These are phyloP conservation scores for Luffa aegyptiaca DNA, from an alignment of 306 rosid species.

Conservation along the genomic window DNA sequence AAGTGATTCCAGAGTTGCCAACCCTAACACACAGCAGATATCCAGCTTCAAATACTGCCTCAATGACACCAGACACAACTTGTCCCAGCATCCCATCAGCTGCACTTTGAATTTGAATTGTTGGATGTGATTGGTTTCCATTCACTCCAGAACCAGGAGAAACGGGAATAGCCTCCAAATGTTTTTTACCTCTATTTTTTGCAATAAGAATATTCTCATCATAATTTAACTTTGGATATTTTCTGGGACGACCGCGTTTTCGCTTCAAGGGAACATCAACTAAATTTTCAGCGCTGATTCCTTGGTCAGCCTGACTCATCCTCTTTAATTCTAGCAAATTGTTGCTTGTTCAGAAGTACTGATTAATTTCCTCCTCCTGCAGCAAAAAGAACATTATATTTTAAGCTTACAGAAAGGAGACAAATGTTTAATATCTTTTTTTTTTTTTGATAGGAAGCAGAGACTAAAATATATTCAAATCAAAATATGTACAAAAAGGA, in stretches of 20 bases:
- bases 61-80: slow-evolving; percentile 68
- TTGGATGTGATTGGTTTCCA: slow-evolving; percentile 43
- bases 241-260: slow-evolving; percentile 93
- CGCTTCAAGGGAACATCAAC: slow-evolving; percentile 69
- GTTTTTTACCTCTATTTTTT: slow-evolving; percentile 27
- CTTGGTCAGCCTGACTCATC: slow-evolving; percentile 58
- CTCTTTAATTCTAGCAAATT: slow-evolving; percentile 8
- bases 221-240: slow-evolving; percentile 47
- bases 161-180: slow-evolving; percentile 20
- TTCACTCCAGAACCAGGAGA: slow-evolving; percentile 51
- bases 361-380: slow-evolving; percentile 14
- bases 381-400: neutral
- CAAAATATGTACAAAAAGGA: neutral
- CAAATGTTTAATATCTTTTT: neutral
- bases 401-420: neutral
- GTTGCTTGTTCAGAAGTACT: neutral
- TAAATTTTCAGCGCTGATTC: slow-evolving; percentile 38
- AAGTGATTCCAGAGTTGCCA: slow-evolving; percentile 51
- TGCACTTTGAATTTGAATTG: slow-evolving; percentile 24
- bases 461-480: neutral
- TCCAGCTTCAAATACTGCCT: slow-evolving; percentile 90
- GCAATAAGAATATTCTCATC: slow-evolving; percentile 27
- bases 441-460: neutral
- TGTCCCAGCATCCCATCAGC: slow-evolving; percentile 52
- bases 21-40: slow-evolving; percentile 74